Percentiles rank a stretch among this genome's conserved stretches.
Evolutionary conservation across 345 rosid genomes (phyloP).

Genomic region (Boechera divaricarpa): DNA sequence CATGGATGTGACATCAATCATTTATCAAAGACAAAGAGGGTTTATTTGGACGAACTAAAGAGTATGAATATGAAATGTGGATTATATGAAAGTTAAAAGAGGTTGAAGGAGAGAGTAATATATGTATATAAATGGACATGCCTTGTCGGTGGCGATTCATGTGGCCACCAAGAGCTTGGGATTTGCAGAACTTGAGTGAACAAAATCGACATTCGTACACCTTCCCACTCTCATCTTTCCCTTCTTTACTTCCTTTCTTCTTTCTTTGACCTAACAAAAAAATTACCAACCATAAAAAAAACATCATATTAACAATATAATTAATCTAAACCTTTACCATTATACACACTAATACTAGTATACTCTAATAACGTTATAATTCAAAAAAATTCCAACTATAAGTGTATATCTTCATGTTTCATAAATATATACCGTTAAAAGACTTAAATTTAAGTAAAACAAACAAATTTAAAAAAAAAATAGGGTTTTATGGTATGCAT

Average conservation of each 20-base stretch:
- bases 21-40: constrained; percentile 21
- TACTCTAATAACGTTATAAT: background rate
- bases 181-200: constrained; percentile 99
- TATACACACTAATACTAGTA: background rate
- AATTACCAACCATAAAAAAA: constrained; percentile 2
- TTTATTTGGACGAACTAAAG: constrained; percentile 35
- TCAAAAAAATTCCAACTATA: background rate
- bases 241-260: constrained; percentile 84
- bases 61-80: constrained; percentile 26
- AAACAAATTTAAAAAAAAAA: background rate
- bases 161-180: constrained; percentile 99
- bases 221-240: constrained; percentile 87
- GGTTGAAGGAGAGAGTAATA: constrained; percentile 13
- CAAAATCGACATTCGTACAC: constrained; percentile 99
- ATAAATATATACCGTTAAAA: background rate
- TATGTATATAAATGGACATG: constrained; percentile 37
- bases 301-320: background rate
- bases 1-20: constrained; percentile 43
- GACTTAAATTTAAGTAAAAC: background rate
- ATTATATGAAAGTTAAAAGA: constrained; percentile 17
- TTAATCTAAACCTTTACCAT: background rate
- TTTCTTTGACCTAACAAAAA: constrained; percentile 58
- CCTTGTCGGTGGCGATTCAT: constrained; percentile 99
- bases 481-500: constrained; percentile 36
- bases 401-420: background rate